Evolutionary conservation across 495 filamentous ascomycete species (phyloP).

Genomic region (Xylaria sp.): DNA sequence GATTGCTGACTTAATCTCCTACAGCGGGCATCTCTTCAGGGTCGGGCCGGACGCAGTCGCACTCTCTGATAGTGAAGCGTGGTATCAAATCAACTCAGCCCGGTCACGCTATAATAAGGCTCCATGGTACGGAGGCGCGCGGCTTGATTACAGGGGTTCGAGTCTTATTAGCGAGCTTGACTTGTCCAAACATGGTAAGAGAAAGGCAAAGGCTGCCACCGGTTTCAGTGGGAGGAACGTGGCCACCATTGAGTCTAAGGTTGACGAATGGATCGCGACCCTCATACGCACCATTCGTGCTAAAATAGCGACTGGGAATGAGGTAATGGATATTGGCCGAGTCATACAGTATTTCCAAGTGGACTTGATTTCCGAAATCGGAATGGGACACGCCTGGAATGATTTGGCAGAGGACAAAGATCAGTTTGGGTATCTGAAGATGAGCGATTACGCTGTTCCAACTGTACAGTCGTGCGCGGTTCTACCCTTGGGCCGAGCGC

Average conservation of each 20-base stretch:
- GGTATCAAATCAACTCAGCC: neutral
- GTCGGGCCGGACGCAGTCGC: conserved; percentile 8
- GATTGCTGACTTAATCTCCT: no score
- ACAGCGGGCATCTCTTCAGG: neutral
- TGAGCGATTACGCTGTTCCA: neutral
- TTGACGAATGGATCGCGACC: neutral
- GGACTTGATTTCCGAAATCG: neutral
- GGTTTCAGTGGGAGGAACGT: conserved; percentile 15
- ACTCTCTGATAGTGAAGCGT: neutral
- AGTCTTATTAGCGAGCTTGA: neutral
- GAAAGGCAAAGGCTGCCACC: neutral
- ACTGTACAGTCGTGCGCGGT: neutral
- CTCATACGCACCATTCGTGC: neutral
- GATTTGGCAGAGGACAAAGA: conserved; percentile 8
- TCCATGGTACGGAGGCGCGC: neutral
- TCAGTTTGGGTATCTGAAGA: conserved; percentile 11
- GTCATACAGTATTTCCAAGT: conserved; percentile 19
- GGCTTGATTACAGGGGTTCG: conserved; percentile 7
- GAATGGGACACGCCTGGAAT: conserved; percentile 1
- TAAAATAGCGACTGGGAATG: conserved; percentile 5
- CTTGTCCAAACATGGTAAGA: neutral
- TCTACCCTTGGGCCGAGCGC: neutral
- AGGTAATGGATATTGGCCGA: conserved; percentile 11
- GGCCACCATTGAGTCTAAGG: neutral
- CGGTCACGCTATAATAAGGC: neutral